Base-by-base conservation (phyloP, 345 rosid species). In the Populus deltoides region DNA sequence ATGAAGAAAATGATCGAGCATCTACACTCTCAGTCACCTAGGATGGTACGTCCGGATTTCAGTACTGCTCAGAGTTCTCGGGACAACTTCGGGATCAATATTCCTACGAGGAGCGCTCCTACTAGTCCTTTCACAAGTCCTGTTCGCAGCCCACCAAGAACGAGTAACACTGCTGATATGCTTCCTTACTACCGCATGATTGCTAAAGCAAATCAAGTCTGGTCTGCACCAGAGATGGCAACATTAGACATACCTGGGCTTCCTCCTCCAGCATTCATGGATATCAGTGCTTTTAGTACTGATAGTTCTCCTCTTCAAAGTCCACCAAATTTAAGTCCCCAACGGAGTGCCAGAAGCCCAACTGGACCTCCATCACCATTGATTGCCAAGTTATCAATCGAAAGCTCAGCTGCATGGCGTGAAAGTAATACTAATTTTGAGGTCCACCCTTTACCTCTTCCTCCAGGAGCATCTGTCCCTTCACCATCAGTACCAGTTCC, bases 371-470 rank as follows among this genome's bases (percentile, higher is more conserved):
- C 89, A 29, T 90, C 93, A 5, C 91, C 94, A 0, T 70, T 92
- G 70, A 86, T 84, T 78, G 83, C 85, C 8, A 89, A 75, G 75
- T 36, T 86, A 66, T 85, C 92, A 5, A 10, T 72, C 76, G 95
- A 89, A 39, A 78, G 70, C 75, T 70, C 84, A 3, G 78, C 77
- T 24, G 74, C 83, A 45, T 66, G 89, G 65, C 86, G 83, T 70
- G 97, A 92, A 16, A 81, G 41, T 77, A 84, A 66, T 79, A 73
- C 70, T 47, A 73, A 57, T 70, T 62, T 81, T 8, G 78, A 87
- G 85, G 97, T 89, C 75, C 95, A 93, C 77, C 98, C 90, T 0
- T 82, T 96, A 83, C 99, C 99, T 68, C 99, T 89, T 73, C 98
- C 99, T 84, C 99, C 99, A 1, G 92, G 89, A 77, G 91, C 94